Percentiles rank a stretch among this genome's conserved stretches.
Conservation (phyloP, 1,139 yeast species). For the Schizosaccharomyces versatilis region DNA sequence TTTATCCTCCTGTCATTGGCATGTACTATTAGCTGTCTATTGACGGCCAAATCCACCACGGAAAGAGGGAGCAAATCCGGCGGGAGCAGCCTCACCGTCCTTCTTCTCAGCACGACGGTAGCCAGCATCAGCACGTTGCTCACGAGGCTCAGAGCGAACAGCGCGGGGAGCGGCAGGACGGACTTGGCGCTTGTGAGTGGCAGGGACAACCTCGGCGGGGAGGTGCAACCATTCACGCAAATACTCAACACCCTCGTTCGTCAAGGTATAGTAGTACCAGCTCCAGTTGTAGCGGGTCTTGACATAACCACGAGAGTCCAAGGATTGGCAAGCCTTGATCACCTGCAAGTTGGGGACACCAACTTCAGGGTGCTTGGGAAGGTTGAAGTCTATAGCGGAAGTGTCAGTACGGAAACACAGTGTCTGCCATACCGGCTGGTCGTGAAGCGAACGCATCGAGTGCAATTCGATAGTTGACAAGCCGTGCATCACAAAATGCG, state of each 20-base stretch:
- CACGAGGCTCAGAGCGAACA: constrained; percentile 5
- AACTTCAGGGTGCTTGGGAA: constrained; percentile 79
- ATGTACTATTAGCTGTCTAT: no score
- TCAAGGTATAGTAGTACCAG: constrained; percentile 99
- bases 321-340: constrained; percentile 97
- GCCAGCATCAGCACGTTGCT: constrained; percentile 6
- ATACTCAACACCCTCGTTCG: constrained; percentile 98
- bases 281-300: constrained; percentile 99
- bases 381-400: constrained; percentile 76
- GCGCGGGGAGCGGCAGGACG: constrained; percentile 21
- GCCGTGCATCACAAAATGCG: background rate
- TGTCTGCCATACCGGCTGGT: constrained; percentile 62
- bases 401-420: no score
- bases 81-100: constrained; percentile 11
- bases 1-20: no score
- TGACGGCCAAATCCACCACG: constrained; percentile 11
- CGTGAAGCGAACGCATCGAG: constrained; percentile 17
- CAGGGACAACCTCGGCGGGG: constrained; percentile 96
- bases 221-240: constrained; percentile 95
- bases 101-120: constrained; percentile 11
- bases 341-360: constrained; percentile 52
- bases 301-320: constrained; percentile 96
- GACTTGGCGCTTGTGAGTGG: constrained; percentile 92
- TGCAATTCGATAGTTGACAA: no score
- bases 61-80: constrained; percentile 11